Percentiles rank a stretch among this genome's conserved stretches.
Evolutionary conservation across 1,284 basidiomycete genomes (phyloP).

Genomic region (Cutaneotrichosporon daszewskae): DNA sequence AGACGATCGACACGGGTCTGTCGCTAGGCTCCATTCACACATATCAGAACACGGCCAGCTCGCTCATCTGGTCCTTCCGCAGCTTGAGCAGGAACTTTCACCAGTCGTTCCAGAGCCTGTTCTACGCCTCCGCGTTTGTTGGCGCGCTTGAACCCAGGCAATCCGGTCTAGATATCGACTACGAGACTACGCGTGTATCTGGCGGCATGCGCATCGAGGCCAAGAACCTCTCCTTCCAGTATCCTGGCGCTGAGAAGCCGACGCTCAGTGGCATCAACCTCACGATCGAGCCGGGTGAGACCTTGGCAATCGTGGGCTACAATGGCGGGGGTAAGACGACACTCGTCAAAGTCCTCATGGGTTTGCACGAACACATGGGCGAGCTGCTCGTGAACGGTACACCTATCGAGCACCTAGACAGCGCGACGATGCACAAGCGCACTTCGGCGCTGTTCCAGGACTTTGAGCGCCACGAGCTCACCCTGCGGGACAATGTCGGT

Average conservation of each 20-base stretch:
- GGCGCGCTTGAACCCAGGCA: background rate
- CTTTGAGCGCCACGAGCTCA: conserved; percentile 68
- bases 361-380: conserved; percentile 58
- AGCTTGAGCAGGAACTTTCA: conserved; percentile 18
- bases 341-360: conserved; percentile 62
- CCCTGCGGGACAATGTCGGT: conserved; percentile 72
- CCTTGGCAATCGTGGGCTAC: conserved; percentile 51
- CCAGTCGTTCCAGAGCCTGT: conserved; percentile 62
- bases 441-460: conserved; percentile 71
- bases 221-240: conserved; percentile 68
- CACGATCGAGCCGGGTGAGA: conserved; percentile 65
- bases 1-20: conserved; percentile 56
- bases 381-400: conserved; percentile 61
- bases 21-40: conserved; percentile 69
- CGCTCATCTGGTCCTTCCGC: conserved; percentile 1
- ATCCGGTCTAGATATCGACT: conserved; percentile 17
- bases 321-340: conserved; percentile 14
- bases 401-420: conserved; percentile 59
- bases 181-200: conserved; percentile 20
- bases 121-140: conserved; percentile 52
- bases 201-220: conserved; percentile 60
- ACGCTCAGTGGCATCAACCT: conserved; percentile 64
- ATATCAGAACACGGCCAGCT: conserved; percentile 63
- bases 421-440: conserved; percentile 64
- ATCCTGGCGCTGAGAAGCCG: conserved; percentile 62